Percentiles rank a stretch among this genome's conserved stretches.
Evolutionary conservation across 768 basidiomycete species (phyloP).

Genomic region (Dentipellis fragilis): DNA sequence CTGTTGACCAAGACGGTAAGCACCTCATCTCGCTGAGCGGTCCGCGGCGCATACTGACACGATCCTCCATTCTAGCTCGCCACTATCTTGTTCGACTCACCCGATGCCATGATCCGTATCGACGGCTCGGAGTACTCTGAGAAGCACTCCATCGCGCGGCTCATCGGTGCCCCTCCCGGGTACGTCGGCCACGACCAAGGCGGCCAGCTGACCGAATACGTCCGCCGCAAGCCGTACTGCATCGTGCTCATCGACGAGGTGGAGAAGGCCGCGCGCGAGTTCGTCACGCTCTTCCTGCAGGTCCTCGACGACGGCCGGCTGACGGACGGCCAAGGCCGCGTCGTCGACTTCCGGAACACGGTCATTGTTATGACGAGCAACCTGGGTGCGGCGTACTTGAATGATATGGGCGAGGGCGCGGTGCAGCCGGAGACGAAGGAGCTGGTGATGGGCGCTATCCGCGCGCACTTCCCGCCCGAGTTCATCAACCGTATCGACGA

Average conservation of each 20-base stretch:
- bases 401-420: slow-evolving; percentile 64
- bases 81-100: slow-evolving; percentile 79
- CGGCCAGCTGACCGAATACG: slow-evolving; percentile 88
- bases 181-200: slow-evolving; percentile 89
- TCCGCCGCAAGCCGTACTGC: slow-evolving; percentile 83
- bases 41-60: slow-evolving; percentile 5
- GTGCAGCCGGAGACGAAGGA: slow-evolving; percentile 49
- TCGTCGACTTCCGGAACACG: slow-evolving; percentile 82
- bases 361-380: slow-evolving; percentile 96
- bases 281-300: slow-evolving; percentile 66
- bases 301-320: slow-evolving; percentile 88
- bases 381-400: slow-evolving; percentile 67
- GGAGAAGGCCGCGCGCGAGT: slow-evolving; percentile 74
- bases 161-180: slow-evolving; percentile 71
- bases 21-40: not conserved
- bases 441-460: slow-evolving; percentile 73
- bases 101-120: slow-evolving; percentile 85
- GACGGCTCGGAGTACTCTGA: slow-evolving; percentile 93
- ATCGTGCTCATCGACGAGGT: slow-evolving; percentile 84
- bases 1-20: slow-evolving; percentile 81
- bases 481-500: slow-evolving; percentile 88
- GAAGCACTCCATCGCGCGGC: slow-evolving; percentile 61
- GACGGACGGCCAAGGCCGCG: slow-evolving; percentile 87
- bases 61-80: slow-evolving; percentile 51
- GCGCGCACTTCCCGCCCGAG: slow-evolving; percentile 84